A percentile compares a stretch with the other conserved stretches of the same genome.
Conservation (phyloP, 2,329 filamentous ascomycete genomes). For the Epichloe sylvatica region DNA sequence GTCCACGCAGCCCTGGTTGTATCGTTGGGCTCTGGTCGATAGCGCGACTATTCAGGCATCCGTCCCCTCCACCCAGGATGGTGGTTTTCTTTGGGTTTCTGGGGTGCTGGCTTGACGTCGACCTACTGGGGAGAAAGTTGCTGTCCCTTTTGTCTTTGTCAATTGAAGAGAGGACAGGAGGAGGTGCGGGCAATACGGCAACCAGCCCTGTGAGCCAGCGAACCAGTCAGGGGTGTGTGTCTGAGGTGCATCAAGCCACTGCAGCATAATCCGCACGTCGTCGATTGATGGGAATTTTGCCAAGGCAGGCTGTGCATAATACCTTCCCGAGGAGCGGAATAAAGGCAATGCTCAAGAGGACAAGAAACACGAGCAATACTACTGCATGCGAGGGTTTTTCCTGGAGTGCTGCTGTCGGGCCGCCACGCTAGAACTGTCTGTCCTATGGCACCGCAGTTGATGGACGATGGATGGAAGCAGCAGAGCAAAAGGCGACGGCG, state of each 20-base stretch:
- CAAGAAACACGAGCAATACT: too few species aligned
- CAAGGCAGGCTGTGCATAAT: not conserved
- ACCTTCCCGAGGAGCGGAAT: not conserved
- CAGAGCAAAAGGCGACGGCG: not conserved
- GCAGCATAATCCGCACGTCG: constrained; percentile 5
- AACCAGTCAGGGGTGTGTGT: constrained; percentile 13
- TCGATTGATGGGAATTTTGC: constrained; percentile 10
- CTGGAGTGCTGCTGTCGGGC: constrained; percentile 1
- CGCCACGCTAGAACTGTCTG: not conserved
- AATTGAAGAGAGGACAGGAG: not conserved
- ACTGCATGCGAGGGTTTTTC: not conserved
- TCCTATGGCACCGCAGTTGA: not conserved
- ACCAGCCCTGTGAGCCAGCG: constrained; percentile 7
- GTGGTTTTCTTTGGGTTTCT: constrained; percentile 5
- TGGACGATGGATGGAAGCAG: not conserved
- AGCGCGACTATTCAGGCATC: not conserved
- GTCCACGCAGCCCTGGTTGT: constrained; percentile 12
- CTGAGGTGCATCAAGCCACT: constrained; percentile 11
- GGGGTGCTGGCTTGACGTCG: not conserved
- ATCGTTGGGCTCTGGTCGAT: constrained; percentile 14
- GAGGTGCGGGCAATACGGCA: not conserved
- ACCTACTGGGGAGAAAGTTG: not conserved
- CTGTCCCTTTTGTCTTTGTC: not conserved
- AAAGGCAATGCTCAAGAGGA: not conserved
- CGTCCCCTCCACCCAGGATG: not conserved